phyloP scores from a whole-genome alignment of 2,329 filamentous ascomycete species.

The Talaromyces sp. region DNA sequence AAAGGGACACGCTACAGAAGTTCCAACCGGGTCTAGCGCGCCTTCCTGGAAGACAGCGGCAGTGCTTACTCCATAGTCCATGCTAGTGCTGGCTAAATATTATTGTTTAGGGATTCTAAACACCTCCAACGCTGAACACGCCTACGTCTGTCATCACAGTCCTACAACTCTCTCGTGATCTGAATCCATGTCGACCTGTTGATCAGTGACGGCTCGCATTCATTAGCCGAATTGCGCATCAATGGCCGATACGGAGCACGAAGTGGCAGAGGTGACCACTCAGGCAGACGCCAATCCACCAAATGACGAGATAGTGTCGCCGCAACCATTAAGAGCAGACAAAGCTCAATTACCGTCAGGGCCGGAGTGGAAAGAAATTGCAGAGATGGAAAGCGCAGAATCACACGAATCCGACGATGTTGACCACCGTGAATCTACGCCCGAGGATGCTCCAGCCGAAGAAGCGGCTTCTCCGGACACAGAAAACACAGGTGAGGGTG shows the following conservation, averaged over 20 bases:
- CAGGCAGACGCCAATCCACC: slow-evolving; percentile 31
- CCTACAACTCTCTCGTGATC: not conserved
- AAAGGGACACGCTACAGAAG: slow-evolving; percentile 22
- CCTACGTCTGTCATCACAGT: not conserved
- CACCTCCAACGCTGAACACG: not conserved
- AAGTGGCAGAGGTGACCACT: slow-evolving; percentile 30
- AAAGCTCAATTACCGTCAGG: slow-evolving; percentile 34
- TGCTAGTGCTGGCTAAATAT: slow-evolving; percentile 6
- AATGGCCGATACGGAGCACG: slow-evolving; percentile 44
- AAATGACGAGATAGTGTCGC: slow-evolving; percentile 29
- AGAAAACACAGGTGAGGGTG: slow-evolving; percentile 18
- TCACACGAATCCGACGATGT: slow-evolving; percentile 23
- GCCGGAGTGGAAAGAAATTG: slow-evolving; percentile 32
- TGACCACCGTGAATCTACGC: slow-evolving; percentile 26
- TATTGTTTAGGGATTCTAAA: not conserved
- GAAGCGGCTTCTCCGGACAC: slow-evolving; percentile 22
- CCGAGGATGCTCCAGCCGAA: slow-evolving; percentile 23
- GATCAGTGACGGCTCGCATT: slow-evolving; percentile 27
- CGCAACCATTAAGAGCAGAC: slow-evolving; percentile 30
- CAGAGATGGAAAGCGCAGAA: slow-evolving; percentile 24
- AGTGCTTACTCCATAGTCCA: slow-evolving; percentile 8
- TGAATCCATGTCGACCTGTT: slow-evolving; percentile 29
- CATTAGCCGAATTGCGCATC: slow-evolving; percentile 38
- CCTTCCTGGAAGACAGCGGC: slow-evolving; percentile 9
- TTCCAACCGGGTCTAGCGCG: slow-evolving; percentile 5